Evolutionary conservation across 2,329 filamentous ascomycete genomes (phyloP).

Genomic region (Hawksworthiomyces lignivorus): DNA sequence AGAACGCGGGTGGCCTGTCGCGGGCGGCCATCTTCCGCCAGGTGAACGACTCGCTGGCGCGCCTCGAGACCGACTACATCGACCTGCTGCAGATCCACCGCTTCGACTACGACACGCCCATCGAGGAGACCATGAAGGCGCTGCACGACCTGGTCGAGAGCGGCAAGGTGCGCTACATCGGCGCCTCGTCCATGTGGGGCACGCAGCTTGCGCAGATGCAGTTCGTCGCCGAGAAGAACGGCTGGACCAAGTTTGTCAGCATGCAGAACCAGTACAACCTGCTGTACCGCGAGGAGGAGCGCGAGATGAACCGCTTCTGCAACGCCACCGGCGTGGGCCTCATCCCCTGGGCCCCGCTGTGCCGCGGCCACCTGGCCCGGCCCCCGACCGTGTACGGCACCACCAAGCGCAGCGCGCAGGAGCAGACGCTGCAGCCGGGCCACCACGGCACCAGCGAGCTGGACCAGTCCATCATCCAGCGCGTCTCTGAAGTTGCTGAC

Average conservation of each 20-base stretch:
- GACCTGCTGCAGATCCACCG: slow-evolving; percentile 57
- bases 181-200: slow-evolving; percentile 35
- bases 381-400: slow-evolving; percentile 17
- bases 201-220: slow-evolving; percentile 40
- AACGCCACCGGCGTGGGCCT: slow-evolving; percentile 25
- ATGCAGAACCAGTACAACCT: slow-evolving; percentile 49
- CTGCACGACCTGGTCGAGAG: slow-evolving; percentile 47
- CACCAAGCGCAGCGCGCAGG: too few relatives aligned
- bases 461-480: slow-evolving; percentile 17
- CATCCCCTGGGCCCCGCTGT: slow-evolving; percentile 31
- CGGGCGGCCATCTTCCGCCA: slow-evolving; percentile 32
- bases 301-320: slow-evolving; percentile 29
- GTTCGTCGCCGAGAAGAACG: slow-evolving; percentile 39
- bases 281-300: slow-evolving; percentile 48
- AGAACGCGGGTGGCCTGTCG: slow-evolving; percentile 29
- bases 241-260: slow-evolving; percentile 46
- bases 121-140: slow-evolving; percentile 56
- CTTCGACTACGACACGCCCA: slow-evolving; percentile 43
- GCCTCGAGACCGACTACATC: slow-evolving; percentile 27
- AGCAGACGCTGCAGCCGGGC: slow-evolving; percentile 9
- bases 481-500: slow-evolving; percentile 14
- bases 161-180: slow-evolving; percentile 43
- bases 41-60: slow-evolving; percentile 28
- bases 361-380: slow-evolving; percentile 23
- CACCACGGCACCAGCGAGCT: slow-evolving; percentile 17